Base-by-base conservation (phyloP, 352 stramenopile species). In the Blastocystis sp. region DNA sequence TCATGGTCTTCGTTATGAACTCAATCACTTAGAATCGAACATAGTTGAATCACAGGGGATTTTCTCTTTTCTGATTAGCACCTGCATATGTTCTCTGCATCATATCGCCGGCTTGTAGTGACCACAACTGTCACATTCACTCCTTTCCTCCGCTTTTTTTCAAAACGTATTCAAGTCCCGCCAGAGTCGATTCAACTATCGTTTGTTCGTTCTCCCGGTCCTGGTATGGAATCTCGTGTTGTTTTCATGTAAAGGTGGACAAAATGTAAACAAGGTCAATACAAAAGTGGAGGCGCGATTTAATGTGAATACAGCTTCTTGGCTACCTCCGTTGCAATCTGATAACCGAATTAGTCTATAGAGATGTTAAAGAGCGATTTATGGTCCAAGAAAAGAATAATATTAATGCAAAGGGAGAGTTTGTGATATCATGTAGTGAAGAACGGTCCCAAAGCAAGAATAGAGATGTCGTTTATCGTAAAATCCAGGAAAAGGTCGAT, bases 181-280 rank as follows among this genome's bases (percentile, higher is more conserved):
- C 24, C n/a, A 65, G 43, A 81, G 18, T 24, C 13, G 16, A 37
- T 81, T 20, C 30, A 50, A 63, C 53, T 81, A 62, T 81, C 70
- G n/a, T 81, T 81, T 41, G 70, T 81, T 16, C 70, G 70, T 34
- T 81, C 70, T 43, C 70, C 70, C 37, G 70, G 70, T 65, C 70
- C 70, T 11, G 70, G 70, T 65, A 47, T 20, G 20, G 20, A n/a
- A 50, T 24, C 9, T 13, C 11, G n/a, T 24, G 18, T n/a, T 6
- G 37, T 37, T 11, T 34, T 81, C 1, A 34, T 3, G 0, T 20
- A 13, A 47, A 81, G 87, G 87, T 50, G 87, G 87, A 4, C 87
- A 90, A 37, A 90, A 90, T 50, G 87, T 90, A 18, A 90, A 90
- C n/a, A 90, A 90, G 55, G 75, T 90, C 34, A 90, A 90, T 37